Conservation (phyloP, 805 yeast species). For the Myxozyma neotropica region DNA sequence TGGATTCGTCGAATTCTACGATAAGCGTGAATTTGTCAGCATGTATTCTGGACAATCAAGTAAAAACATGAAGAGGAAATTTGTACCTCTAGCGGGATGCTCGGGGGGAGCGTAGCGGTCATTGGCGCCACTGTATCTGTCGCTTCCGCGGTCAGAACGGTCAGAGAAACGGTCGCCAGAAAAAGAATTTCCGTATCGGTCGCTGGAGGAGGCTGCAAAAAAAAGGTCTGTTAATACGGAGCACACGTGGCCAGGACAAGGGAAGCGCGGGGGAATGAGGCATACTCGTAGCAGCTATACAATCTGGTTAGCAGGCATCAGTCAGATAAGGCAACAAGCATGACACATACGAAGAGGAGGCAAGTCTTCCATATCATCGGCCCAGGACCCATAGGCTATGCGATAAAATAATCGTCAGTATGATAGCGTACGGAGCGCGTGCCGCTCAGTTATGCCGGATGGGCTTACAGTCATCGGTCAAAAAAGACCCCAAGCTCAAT, state of each 20-base stretch:
- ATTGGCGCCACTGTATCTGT: not conserved
- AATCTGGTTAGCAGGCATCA: not conserved
- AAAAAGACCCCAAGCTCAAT: conserved; percentile 32
- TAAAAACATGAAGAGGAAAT: not conserved
- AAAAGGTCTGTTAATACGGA: not conserved
- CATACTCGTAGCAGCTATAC: conserved; percentile 9
- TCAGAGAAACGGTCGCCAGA: conserved; percentile 21
- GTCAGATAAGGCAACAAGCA: not conserved
- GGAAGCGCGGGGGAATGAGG: not conserved
- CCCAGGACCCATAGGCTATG: conserved; percentile 33
- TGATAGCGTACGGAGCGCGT: not conserved
- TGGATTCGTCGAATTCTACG: conserved; percentile 19
- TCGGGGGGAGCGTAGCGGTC: conserved; percentile 23
- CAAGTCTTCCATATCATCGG: conserved; percentile 35
- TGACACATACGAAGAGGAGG: conserved; percentile 29
- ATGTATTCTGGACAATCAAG: not conserved
- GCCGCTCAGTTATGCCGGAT: not conserved
- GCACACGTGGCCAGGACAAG: not conserved
- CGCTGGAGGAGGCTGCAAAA: conserved; percentile 3
- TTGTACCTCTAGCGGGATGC: conserved; percentile 13
- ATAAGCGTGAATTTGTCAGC: not conserved
- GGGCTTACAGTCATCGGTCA: conserved; percentile 27
- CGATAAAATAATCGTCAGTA: not conserved
- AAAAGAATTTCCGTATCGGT: conserved; percentile 9
- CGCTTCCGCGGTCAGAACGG: conserved; percentile 14